phyloP scores from a whole-genome alignment of 2,329 filamentous ascomycete genomes.

The Exophiala mesophila region DNA sequence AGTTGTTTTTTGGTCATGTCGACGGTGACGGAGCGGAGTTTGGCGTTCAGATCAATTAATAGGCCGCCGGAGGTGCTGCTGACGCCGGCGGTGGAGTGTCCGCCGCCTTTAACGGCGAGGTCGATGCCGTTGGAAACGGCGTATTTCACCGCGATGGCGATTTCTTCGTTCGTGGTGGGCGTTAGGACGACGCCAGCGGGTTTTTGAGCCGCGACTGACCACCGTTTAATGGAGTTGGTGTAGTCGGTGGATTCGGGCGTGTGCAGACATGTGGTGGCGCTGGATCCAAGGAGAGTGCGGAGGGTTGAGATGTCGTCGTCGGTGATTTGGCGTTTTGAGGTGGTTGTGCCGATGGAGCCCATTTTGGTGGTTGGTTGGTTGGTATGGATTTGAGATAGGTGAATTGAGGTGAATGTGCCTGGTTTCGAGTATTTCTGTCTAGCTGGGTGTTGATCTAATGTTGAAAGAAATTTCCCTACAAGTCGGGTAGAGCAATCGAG shows the following conservation, averaged over 20 bases:
- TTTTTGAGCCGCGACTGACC: conserved; percentile 37
- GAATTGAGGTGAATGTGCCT: not conserved
- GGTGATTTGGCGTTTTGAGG: conserved; percentile 16
- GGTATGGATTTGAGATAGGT: not conserved
- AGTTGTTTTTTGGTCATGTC: conserved; percentile 44
- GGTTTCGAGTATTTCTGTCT: not conserved
- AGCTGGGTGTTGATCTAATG: too few relatives aligned
- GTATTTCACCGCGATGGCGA: conserved; percentile 42
- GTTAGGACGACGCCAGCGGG: conserved; percentile 43
- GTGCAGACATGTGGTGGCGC: conserved; percentile 28
- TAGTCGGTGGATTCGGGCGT: conserved; percentile 34
- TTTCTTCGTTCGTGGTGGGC: conserved; percentile 39
- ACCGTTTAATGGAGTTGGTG: conserved; percentile 34
- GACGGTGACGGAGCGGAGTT: conserved; percentile 49
- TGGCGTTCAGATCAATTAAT: conserved; percentile 49
- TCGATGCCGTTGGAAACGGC: conserved; percentile 42
- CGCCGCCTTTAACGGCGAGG: conserved; percentile 52
- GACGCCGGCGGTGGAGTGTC: conserved; percentile 51
- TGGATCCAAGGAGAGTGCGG: conserved; percentile 9
- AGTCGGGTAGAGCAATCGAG: too few relatives aligned
- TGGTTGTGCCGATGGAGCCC: conserved; percentile 15
- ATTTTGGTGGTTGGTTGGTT: too few relatives aligned
- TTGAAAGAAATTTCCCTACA: too few relatives aligned
- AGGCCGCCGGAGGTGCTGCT: conserved; percentile 50
- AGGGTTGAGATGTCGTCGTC: conserved; percentile 19